Conservation (phyloP, 148 eudicot genomes). For the Fagopyrum homotropicum region DNA sequence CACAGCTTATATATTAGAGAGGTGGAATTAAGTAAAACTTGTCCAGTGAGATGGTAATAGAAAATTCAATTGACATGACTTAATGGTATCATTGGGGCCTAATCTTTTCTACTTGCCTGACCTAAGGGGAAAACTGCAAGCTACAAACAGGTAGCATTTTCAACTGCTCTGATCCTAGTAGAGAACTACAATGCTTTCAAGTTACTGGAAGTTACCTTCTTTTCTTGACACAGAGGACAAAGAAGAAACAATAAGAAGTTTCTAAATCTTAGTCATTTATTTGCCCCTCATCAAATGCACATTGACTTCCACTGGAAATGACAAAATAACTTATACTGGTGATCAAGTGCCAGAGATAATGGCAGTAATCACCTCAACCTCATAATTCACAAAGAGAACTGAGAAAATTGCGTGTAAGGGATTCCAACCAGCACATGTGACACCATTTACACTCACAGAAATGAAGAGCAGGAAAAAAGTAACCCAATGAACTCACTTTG, state of each 20-base stretch:
- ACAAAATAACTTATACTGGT: background rate
- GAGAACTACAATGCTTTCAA: background rate
- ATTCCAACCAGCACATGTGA: background rate
- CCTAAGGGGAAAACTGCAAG: slow-evolving; percentile 3
- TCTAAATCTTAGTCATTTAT: slow-evolving; percentile 1
- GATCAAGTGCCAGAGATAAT: background rate
- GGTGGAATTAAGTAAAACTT: background rate
- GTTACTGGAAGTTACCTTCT: background rate
- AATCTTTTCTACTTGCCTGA: background rate
- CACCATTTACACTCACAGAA: background rate
- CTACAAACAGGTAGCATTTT: slow-evolving; percentile 1
- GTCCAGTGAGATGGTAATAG: background rate
- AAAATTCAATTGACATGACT: background rate
- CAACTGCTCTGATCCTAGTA: background rate
- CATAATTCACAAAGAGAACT: background rate
- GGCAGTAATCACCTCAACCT: background rate
- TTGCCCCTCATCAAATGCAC: background rate
- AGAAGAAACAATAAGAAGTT: background rate
- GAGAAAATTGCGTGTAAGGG: background rate
- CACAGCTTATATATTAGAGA: background rate
- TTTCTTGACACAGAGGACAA: background rate
- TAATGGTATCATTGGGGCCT: background rate
- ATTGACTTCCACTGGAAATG: background rate
- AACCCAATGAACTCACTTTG: slow-evolving; percentile 52
- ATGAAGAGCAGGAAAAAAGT: background rate